Percentiles rank a stretch among this genome's conserved stretches.
Evolutionary conservation across 257 asterid genomes (phyloP).

Genomic region (Galeopsis tetrahit): DNA sequence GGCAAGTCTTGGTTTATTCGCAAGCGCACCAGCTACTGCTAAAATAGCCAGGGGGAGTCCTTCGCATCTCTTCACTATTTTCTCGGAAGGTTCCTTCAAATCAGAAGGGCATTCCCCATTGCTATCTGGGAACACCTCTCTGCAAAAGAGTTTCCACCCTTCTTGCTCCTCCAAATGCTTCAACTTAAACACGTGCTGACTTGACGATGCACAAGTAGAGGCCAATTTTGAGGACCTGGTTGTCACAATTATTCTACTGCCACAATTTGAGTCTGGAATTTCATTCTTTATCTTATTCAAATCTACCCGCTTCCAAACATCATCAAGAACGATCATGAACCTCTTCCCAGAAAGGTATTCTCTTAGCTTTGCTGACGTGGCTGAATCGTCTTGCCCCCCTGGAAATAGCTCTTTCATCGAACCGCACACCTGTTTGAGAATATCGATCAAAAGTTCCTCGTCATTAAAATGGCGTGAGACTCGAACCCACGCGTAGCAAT

Average conservation of each 20-base stretch:
- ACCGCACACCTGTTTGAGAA: neutral
- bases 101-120: slow-evolving; percentile 45
- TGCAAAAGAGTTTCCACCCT: slow-evolving; percentile 58
- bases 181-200: neutral
- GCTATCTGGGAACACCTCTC: slow-evolving; percentile 45
- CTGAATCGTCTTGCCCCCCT: neutral
- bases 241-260: slow-evolving; percentile 57
- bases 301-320: slow-evolving; percentile 24
- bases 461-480: too few relatives aligned
- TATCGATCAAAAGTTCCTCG: too few relatives aligned
- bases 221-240: slow-evolving; percentile 45
- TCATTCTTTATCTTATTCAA: slow-evolving; percentile 44
- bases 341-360: neutral
- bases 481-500: too few relatives aligned
- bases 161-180: slow-evolving; percentile 30
- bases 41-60: slow-evolving; percentile 52
- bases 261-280: slow-evolving; percentile 40
- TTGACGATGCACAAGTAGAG: slow-evolving; percentile 33
- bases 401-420: neutral
- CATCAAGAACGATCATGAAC: neutral
- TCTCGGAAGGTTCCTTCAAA: slow-evolving; percentile 29
- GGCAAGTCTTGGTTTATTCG: slow-evolving; percentile 27
- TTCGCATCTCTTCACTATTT: slow-evolving; percentile 40
- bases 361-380: neutral
- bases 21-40: slow-evolving; percentile 46